Percentiles rank a stretch among this genome's conserved stretches.
phyloP scores from a whole-genome alignment of 2,329 filamentous ascomycete species.

The Botrytis elliptica region DNA sequence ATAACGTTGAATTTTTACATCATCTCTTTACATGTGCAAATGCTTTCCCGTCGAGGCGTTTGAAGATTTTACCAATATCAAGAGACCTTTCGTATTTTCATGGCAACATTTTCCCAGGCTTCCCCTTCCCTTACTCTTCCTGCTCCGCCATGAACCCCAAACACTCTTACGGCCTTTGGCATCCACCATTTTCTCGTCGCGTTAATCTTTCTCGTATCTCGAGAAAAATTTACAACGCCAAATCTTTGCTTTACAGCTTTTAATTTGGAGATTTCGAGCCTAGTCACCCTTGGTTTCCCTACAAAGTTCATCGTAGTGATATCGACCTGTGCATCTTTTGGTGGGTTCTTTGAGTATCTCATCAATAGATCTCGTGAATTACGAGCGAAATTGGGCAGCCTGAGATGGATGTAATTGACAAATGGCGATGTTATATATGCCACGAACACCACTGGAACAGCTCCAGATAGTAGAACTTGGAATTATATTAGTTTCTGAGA shows the following conservation, averaged over 20 bases:
- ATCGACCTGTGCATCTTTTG: slow-evolving; percentile 43
- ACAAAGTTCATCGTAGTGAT: slow-evolving; percentile 44
- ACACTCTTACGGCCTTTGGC: slow-evolving; percentile 31
- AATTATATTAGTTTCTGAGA: slow-evolving; percentile 17
- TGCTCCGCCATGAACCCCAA: slow-evolving; percentile 35
- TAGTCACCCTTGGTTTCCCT: slow-evolving; percentile 41
- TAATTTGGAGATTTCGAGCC: slow-evolving; percentile 34
- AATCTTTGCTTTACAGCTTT: slow-evolving; percentile 32
- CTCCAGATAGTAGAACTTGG: slow-evolving; percentile 57
- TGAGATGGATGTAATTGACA: slow-evolving; percentile 69
- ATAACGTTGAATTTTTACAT: background rate
- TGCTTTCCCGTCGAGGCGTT: background rate
- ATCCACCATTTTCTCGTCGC: slow-evolving; percentile 35
- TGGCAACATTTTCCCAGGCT: slow-evolving; percentile 37
- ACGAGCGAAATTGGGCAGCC: slow-evolving; percentile 64
- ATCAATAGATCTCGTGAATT: slow-evolving; percentile 55
- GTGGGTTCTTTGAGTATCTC: slow-evolving; percentile 50
- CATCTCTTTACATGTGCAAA: background rate
- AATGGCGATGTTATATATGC: slow-evolving; percentile 66
- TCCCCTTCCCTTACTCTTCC: slow-evolving; percentile 29
- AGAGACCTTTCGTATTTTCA: slow-evolving; percentile 2
- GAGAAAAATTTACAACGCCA: slow-evolving; percentile 37
- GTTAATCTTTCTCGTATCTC: slow-evolving; percentile 33
- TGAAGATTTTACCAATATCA: background rate
- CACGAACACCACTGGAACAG: slow-evolving; percentile 64